Percentiles rank a stretch among this genome's conserved stretches.
Conservation (phyloP, 2,329 filamentous ascomycete genomes). For the Ascosphaera apis region DNA sequence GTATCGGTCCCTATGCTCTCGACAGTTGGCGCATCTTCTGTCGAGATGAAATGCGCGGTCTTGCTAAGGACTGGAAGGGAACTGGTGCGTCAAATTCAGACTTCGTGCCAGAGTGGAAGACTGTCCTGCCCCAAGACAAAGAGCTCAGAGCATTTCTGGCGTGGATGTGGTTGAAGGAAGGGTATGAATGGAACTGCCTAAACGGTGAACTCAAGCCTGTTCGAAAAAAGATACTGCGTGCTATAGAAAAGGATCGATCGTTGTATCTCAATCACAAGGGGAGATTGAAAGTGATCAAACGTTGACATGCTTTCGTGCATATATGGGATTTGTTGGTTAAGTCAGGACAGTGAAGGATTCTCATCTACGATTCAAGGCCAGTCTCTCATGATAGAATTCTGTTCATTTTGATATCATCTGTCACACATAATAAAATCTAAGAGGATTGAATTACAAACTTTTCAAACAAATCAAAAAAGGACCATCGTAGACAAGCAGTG, state of each 20-base stretch:
- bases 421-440: no score
- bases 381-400: no score
- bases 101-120: slow-evolving; percentile 79
- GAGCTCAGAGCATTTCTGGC: slow-evolving; percentile 66
- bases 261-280: neutral
- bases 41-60: slow-evolving; percentile 48
- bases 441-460: no score
- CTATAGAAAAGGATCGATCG: slow-evolving; percentile 13
- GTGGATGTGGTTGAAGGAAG: slow-evolving; percentile 83
- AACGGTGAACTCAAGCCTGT: slow-evolving; percentile 33
- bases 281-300: neutral
- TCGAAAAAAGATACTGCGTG: slow-evolving; percentile 16
- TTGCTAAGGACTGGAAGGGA: slow-evolving; percentile 44
- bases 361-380: no score
- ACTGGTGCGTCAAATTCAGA: slow-evolving; percentile 20
- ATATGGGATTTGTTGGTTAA: no score
- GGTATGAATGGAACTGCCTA: slow-evolving; percentile 54
- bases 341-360: no score
- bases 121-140: slow-evolving; percentile 62
- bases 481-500: no score
- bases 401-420: no score
- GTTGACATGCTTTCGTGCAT: no score
- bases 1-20: slow-evolving; percentile 53
- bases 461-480: no score
- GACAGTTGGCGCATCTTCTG: slow-evolving; percentile 93